phyloP scores from a whole-genome alignment of 352 stramenopile genomes.

The Pythium oligandrum region DNA sequence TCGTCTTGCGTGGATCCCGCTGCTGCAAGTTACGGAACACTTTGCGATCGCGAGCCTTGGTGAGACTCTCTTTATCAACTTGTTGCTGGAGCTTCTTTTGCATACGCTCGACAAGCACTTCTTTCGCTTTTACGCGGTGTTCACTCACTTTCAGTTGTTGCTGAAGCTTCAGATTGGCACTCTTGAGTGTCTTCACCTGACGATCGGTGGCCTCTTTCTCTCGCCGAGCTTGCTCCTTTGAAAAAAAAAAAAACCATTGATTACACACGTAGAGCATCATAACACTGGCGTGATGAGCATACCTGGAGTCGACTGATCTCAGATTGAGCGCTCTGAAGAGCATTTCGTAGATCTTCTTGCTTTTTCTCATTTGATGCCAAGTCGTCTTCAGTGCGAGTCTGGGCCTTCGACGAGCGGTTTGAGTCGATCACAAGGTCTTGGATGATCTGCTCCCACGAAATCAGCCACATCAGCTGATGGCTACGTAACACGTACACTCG shows the following conservation, averaged over 20 bases:
- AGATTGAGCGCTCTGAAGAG: constrained; percentile 42
- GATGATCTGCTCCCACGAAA: constrained; percentile 42
- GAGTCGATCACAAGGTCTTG: constrained; percentile 72
- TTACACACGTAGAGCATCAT: constrained; percentile 2
- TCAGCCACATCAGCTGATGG: neutral
- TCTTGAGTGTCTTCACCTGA: constrained; percentile 56
- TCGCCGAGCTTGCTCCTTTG: constrained; percentile 40
- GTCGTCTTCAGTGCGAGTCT: constrained; percentile 38
- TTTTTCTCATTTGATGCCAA: constrained; percentile 47
- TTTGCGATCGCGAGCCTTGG: constrained; percentile 47
- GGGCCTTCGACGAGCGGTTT: constrained; percentile 50
- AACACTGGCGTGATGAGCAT: constrained; percentile 4
- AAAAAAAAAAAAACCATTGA: constrained; percentile 6
- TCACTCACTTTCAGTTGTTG: constrained; percentile 86
- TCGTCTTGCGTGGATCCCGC: constrained; percentile 50
- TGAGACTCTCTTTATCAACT: constrained; percentile 64
- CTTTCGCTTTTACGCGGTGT: constrained; percentile 84
- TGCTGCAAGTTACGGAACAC: constrained; percentile 67
- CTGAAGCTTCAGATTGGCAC: constrained; percentile 55
- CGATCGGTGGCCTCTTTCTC: constrained; percentile 41
- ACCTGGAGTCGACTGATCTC: constrained; percentile 63
- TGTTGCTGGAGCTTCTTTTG: constrained; percentile 80
- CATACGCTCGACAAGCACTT: constrained; percentile 73
- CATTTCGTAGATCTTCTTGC: constrained; percentile 29
- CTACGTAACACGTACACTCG: no score